Evolutionary conservation across 768 basidiomycete species (phyloP).

Genomic region (Mycena floridula): DNA sequence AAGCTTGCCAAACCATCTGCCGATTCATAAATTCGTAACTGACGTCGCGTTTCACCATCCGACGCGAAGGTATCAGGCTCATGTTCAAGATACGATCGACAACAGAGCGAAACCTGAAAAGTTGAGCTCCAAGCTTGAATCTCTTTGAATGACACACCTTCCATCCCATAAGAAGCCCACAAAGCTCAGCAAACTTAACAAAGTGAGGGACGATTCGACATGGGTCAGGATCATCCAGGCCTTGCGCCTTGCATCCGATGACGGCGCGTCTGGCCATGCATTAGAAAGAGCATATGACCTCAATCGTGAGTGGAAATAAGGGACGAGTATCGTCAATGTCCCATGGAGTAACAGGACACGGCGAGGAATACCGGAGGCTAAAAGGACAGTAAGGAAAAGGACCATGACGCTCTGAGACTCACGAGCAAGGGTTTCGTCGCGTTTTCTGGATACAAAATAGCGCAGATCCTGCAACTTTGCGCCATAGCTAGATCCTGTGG

Average conservation of each 20-base stretch:
- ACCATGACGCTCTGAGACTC: conserved; percentile 17
- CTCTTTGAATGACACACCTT: conserved; percentile 42
- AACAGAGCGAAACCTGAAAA: conserved; percentile 74
- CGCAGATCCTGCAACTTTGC: conserved; percentile 75
- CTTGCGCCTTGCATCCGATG: conserved; percentile 65
- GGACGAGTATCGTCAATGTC: conserved; percentile 63
- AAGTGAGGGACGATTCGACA: conserved; percentile 60
- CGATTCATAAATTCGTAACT: conserved; percentile 99
- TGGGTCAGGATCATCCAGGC: conserved; percentile 65
- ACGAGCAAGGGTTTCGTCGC: conserved; percentile 27
- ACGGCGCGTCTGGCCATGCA: conserved; percentile 90
- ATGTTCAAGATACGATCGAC: conserved; percentile 74
- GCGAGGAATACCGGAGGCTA: conserved; percentile 64
- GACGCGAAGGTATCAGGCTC: conserved; percentile 65
- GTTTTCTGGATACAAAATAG: conserved; percentile 35
- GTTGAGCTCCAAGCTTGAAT: not conserved
- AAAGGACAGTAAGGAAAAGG: conserved; percentile 6
- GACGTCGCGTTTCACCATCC: conserved; percentile 71
- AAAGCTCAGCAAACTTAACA: conserved; percentile 69
- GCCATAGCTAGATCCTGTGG: conserved; percentile 75
- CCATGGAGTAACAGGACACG: conserved; percentile 61
- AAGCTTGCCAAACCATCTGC: conserved; percentile 98
- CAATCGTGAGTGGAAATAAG: conserved; percentile 74
- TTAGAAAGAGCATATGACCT: conserved; percentile 70
- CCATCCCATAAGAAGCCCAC: conserved; percentile 82